Base-by-base conservation (phyloP, 768 basidiomycete genomes). In the Collybia nuda region DNA sequence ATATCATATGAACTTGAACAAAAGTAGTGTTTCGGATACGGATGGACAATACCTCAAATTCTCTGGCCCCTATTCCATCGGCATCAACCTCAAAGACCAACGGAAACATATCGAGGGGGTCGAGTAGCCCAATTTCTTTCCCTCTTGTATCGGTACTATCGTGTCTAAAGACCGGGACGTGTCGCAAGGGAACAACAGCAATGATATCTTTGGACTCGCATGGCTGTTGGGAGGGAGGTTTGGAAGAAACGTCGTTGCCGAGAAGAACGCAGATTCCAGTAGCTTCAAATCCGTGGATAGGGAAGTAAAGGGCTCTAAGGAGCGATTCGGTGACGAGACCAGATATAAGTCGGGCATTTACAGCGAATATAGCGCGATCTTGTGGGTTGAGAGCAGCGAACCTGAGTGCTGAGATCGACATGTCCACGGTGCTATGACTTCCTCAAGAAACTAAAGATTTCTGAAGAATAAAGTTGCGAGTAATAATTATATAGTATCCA, bases 321-420 rank as follows among this genome's bases (percentile, higher is more conserved):
- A 82, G 67, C 6, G 80, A 80, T 62, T 82, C 81, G 1, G 81
- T 80, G 47, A 82, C 79, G 6, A 84, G 71, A 56, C 79, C 81
- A 24, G 80, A 81, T n/a, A 82, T 55, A 3, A 84, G 60, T 22
- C 82, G 77, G 12, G 78, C 67, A 21, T 71, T 64, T 29, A 74
- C 74, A 8, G 77, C 76, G 56, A 81, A 80, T 18, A 69, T 62
- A 32, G 80, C 80, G 22, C 72, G 70, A 60, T 75, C 68, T 28
- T 56, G 57, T 32, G 77, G 69, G 41, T 59, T 43, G 29, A 71
- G 63, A 41, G 51, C 56, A 28, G 67, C 64, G 23, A 70, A 58
- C 53, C 60, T 50, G 40, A 50, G 50, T 19, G 64, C 58, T 17
- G 62, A 51, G 41, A 58, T 60, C 14, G 62, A 62, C 69, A 70